Base-by-base conservation (phyloP, 345 rosid species). In the Hibiscus tridactylites region DNA sequence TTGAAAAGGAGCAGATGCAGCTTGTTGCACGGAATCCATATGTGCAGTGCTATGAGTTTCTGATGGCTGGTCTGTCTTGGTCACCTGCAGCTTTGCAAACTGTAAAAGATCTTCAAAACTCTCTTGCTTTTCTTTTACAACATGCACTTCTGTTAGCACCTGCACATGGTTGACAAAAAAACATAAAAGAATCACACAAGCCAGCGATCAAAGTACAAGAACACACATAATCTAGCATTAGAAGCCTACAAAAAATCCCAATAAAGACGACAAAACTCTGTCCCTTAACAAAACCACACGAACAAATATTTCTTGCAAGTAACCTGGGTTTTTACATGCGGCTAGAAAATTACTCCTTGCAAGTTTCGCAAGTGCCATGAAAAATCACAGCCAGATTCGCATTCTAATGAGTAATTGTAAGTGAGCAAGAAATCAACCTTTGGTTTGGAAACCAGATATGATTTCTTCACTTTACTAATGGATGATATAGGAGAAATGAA, bases 91-190 rank as follows among this genome's bases (percentile, higher is more conserved):
- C 82, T 87, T 89, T 33, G 83, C 75, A 37, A 89, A 83, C 74
- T 82, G 92, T 79, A 87, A 76, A 70, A 88, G 93, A 73, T 88
- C 86, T 77, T 87, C 93, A 68, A 87, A 35, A 37, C 79, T 79
- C 28, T 88, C 96, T 70, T 89, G 97, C 78, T 89, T 93, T 79
- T 91, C 97, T 81, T 85, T 91, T 78, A 93, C 65, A 75, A 75
- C 75, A 31, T 79, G 85, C 9, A 93, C 84, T 72, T 92, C 93
- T 6, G 84, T 78, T 80, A 88, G 97, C 73, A 91, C 92, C 98
- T 93, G 84, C 78, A 75, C 7, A 42, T 28, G 49, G 72, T 61
- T 28, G 61, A 68, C n/a, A 35, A 53, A n/a, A 73, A 47, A 47
- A 60, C 5, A 54, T 17, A 29, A 77, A 59, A 39, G 16, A n/a